phyloP scores from a whole-genome alignment of 345 rosid genomes.

The Eucalyptus microcorys region DNA sequence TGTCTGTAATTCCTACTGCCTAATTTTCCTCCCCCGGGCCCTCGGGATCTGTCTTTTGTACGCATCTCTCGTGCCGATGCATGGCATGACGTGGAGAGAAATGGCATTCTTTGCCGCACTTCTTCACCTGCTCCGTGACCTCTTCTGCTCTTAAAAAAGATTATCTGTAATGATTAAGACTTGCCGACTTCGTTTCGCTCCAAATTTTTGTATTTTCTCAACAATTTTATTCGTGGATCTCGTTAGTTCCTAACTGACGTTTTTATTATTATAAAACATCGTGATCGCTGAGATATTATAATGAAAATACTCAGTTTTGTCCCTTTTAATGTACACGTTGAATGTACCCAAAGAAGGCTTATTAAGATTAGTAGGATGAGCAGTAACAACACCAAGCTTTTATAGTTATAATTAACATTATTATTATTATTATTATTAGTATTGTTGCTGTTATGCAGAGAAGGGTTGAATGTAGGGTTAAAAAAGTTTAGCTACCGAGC shows the following conservation, averaged over 20 bases:
- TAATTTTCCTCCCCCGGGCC: neutral
- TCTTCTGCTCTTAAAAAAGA: neutral
- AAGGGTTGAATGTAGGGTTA: neutral
- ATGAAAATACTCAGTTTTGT: neutral
- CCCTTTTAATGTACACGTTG: neutral
- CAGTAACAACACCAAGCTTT: neutral
- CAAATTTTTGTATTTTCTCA: neutral
- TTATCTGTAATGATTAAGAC: neutral
- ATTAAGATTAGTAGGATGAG: neutral
- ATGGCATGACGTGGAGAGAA: neutral
- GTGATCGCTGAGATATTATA: neutral
- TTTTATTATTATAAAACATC: neutral
- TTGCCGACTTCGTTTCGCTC: neutral
- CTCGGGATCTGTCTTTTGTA: neutral
- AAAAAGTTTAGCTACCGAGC: neutral
- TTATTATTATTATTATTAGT: too few relatives aligned
- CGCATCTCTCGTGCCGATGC: neutral
- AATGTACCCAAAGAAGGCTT: too few relatives aligned
- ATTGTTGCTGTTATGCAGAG: too few relatives aligned
- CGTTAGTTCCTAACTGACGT: neutral
- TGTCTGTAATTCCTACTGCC: neutral
- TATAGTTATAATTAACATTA: neutral
- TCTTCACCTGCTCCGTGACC: neutral
- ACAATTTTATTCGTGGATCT: neutral
- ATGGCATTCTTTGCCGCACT: neutral